Base-by-base conservation (phyloP, 371 early-diverging fungal genomes). In the Mortierella sp. region DNA sequence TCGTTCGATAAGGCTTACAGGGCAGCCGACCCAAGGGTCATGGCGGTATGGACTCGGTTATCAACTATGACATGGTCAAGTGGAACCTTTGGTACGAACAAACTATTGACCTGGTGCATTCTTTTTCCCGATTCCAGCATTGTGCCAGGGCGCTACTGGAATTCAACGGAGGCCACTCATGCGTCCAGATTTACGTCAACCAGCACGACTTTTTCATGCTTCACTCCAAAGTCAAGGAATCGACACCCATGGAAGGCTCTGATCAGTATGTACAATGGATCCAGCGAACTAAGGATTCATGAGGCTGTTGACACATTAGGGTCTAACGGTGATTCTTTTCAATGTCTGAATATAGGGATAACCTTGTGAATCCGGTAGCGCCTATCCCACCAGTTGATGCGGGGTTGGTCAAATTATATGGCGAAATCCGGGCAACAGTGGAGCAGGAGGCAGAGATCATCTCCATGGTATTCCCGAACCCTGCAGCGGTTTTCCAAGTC, bases 121-220 rank as follows among this genome's bases (percentile, higher is more conserved):
- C 6, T 28, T 58, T 48, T 28, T 30, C 24, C 1, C 45, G 14
- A 59, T 50, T 54, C 30, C 82, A 94, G 94, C 87, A 89, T 45
- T 92, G 90, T 64, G 95, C 97, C 30, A 89, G 88, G 62, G 90
- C 94, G 2, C 81, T 98, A 54, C 85, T 90, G 52, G 96, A 96
- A 54, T 96, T 97, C 82, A 98, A 98, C 67, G 98, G 98, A 26
- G 98, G 98, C 27, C 86, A 90, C 49, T 96, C 96, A 0, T 95
- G 95, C 67, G 90, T 97, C 16, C 95, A 95, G 66, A 91, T 89
- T 8, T 98, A 96, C 67, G 92, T 98, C 38, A 96, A 96, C 81
- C 98, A 97, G 73, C 97, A 98, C 68, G 94, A 94, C 59, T 96
- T 98, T 66, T 97, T 98, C 67, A 89, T 94, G 78, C 90, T 93